phyloP scores from a whole-genome alignment of 257 asterid species.

The Fraxinus quadrangulata region DNA sequence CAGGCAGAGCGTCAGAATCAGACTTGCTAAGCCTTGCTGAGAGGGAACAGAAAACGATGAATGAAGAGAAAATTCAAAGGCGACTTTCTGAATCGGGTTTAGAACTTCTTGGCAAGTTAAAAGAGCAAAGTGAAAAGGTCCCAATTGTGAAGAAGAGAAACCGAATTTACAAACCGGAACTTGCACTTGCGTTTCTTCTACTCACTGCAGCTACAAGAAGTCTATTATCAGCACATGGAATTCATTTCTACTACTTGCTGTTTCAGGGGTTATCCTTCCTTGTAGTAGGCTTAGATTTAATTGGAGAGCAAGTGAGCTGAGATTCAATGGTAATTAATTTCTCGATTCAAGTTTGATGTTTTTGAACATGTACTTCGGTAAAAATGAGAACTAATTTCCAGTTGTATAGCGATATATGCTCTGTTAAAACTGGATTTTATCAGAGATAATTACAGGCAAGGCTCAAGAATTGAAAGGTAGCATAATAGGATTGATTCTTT shows the following conservation, averaged over 20 bases:
- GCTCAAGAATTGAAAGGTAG: slow-evolving; percentile 29
- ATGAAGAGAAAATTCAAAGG: slow-evolving; percentile 69
- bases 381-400: slow-evolving; percentile 26
- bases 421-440: slow-evolving; percentile 29
- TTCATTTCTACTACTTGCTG: slow-evolving; percentile 86
- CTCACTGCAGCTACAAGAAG: slow-evolving; percentile 90
- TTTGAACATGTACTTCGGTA: slow-evolving; percentile 31
- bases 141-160: slow-evolving; percentile 51
- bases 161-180: slow-evolving; percentile 68
- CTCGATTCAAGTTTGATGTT: slow-evolving; percentile 20
- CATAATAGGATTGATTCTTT: slow-evolving; percentile 48
- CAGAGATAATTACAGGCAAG: slow-evolving; percentile 14
- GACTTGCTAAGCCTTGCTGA: slow-evolving; percentile 71
- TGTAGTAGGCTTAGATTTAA: slow-evolving; percentile 80
- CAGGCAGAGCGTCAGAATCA: slow-evolving; percentile 85
- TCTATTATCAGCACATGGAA: slow-evolving; percentile 79
- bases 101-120: slow-evolving; percentile 59
- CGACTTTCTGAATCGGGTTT: slow-evolving; percentile 82
- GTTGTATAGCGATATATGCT: slow-evolving; percentile 12
- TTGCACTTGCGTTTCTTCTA: slow-evolving; percentile 76
- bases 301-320: slow-evolving; percentile 87
- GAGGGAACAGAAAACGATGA: slow-evolving; percentile 50
- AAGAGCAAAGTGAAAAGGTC: slow-evolving; percentile 42
- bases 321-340: slow-evolving; percentile 20
- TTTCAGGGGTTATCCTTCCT: slow-evolving; percentile 85